Base-by-base conservation (phyloP, 805 yeast genomes). In the Monosporozyma solicola region DNA sequence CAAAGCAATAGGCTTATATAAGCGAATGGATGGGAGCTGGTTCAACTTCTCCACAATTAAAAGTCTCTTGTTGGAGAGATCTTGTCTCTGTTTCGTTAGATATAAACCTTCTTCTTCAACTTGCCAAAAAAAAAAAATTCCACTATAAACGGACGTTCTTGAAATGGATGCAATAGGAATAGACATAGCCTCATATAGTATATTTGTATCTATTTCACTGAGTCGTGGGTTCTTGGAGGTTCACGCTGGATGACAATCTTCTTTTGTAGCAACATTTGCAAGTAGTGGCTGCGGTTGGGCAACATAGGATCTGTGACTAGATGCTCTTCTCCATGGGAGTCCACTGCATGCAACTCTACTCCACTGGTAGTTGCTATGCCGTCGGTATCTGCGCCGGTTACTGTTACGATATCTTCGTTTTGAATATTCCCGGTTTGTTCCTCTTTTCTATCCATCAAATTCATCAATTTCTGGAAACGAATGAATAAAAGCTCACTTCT, bases 401-500 rank as follows among this genome's bases (percentile, higher is more conserved):
- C 31, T 3, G n/a, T 13, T 5, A 20, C 44, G 5, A 20, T 41
- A 41, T 41, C 43, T 8, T 39, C 43, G 7, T 25, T 13, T 20
- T 39, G 43, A 16, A 6, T 11, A 39, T 39, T 16, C 10, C 25
- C 25, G 8, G 9, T 41, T 52, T 25, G 49, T 35, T 24, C 24
- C 15, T 29, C 48, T 51, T 75, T 77, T 46, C 86, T 66, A 64
- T 90, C 96, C 59, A 90, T 80, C 37, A 90, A 77, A 52, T 82
- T 87, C 52, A 91, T 80, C 77, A 90, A 84, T 55, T 88, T 83
- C 61, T 82, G 79, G 67, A 90, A 94, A 58, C 86, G 80, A 58
- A 87, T 74, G 63, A 90, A 94, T 39, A 92, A 72, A 32, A 88
- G 74, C 64, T 94, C 98, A 4, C 95, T 84, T 44, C 97, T 75